Percentiles rank a stretch among this genome's conserved stretches.
These are phyloP conservation scores for Skeletonema costatum DNA, from an alignment of 108 stramenopile genomes.

Conservation along the genomic window DNA sequence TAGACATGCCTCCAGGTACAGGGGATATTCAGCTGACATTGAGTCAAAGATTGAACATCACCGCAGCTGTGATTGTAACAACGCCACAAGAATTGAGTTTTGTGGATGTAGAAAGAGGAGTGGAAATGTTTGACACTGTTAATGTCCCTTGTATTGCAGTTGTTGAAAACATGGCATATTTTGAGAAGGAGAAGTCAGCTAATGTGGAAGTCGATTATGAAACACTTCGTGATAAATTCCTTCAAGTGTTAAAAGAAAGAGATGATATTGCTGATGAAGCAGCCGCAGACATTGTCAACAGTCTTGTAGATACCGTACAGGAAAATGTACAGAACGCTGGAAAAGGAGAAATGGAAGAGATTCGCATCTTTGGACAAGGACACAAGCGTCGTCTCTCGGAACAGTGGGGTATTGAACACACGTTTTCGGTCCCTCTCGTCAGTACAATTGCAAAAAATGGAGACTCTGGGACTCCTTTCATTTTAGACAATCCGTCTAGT, in stretches of 20 bases:
- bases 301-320: conserved; percentile 55
- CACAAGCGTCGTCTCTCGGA: conserved; percentile 73
- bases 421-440: conserved; percentile 73
- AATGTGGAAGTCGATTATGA: conserved; percentile 35
- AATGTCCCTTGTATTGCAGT: conserved; percentile 94
- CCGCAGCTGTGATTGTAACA: conserved; percentile 97
- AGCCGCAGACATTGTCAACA: conserved; percentile 38
- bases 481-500: conserved; percentile 71
- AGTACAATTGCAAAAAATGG: conserved; percentile 81
- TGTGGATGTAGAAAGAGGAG: conserved; percentile 95
- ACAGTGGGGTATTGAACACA: conserved; percentile 89
- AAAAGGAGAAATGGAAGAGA: conserved; percentile 35
- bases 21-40: conserved; percentile 98
- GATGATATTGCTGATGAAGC: conserved; percentile 20
- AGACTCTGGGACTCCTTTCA: conserved; percentile 80
- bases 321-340: conserved; percentile 16
- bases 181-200: conserved; percentile 51
- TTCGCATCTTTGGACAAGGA: conserved; percentile 83
- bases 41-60: conserved; percentile 90
- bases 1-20: conserved; percentile 99
- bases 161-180: conserved; percentile 99
- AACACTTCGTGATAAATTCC: conserved; percentile 44
- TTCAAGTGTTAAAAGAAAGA: conserved; percentile 39
- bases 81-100: conserved; percentile 96
- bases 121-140: conserved; percentile 95